These are phyloP conservation scores for Chaetomium tenue DNA, from an alignment of 495 filamentous ascomycete species.

Conservation along the genomic window DNA sequence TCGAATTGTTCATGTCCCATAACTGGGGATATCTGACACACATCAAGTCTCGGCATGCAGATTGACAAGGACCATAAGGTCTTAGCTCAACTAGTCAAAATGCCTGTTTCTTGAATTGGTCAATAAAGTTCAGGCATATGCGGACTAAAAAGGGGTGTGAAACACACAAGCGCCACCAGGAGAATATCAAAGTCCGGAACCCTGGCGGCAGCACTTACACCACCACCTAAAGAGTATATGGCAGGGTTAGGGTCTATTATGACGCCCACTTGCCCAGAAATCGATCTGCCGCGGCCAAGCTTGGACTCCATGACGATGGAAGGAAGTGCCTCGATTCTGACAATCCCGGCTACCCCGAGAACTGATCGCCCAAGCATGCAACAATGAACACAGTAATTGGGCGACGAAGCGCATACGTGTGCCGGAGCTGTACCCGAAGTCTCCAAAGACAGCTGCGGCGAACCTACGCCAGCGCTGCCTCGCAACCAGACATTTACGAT, in stretches of 20 bases:
- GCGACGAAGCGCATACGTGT: conserved; percentile 38
- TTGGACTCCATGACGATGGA: conserved; percentile 3
- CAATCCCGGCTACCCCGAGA: background rate
- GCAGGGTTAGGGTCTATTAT: conserved; percentile 17
- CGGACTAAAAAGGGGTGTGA: background rate
- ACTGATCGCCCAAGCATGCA: background rate
- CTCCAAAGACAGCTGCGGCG: conserved; percentile 36
- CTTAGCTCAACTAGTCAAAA: conserved; percentile 1
- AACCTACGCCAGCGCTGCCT: conserved; percentile 39
- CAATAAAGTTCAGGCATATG: background rate
- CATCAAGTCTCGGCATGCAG: conserved; percentile 14
- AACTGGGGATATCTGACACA: conserved; percentile 15
- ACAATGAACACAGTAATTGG: conserved; percentile 31
- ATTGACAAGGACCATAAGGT: background rate
- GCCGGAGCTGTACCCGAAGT: conserved; percentile 46
- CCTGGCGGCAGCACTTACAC: background rate
- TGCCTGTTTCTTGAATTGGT: background rate
- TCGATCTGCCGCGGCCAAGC: background rate
- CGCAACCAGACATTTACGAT: conserved; percentile 72
- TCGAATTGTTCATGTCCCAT: conserved; percentile 5
- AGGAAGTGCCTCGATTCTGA: background rate
- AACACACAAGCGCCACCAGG: conserved; percentile 11
- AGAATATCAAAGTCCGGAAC: background rate
- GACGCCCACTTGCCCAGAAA: background rate
- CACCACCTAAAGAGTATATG: background rate